These are phyloP conservation scores for Alternaria triticimaculans DNA, from an alignment of 2,329 filamentous ascomycete genomes.

Conservation along the genomic window DNA sequence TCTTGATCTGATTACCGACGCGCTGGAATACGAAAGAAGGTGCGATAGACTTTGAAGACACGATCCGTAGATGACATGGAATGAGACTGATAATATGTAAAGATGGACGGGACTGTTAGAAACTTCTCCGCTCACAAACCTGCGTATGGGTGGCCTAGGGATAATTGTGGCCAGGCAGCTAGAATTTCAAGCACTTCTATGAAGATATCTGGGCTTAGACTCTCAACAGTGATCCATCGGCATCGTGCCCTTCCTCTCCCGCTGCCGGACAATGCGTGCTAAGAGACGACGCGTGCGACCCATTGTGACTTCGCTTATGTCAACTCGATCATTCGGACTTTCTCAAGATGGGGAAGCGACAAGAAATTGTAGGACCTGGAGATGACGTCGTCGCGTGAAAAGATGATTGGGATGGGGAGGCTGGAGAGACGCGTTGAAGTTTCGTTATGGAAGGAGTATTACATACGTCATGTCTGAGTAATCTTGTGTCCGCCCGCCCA, in stretches of 20 bases:
- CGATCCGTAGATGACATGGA: background rate
- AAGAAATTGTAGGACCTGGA: background rate
- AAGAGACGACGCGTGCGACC: background rate
- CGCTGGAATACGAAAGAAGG: background rate
- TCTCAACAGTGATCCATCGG: background rate
- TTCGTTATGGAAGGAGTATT: background rate
- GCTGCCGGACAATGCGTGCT: background rate
- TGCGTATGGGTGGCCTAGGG: background rate
- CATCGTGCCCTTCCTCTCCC: background rate
- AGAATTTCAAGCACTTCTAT: background rate
- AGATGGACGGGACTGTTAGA: background rate
- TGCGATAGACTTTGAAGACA: background rate
- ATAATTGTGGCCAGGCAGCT: background rate
- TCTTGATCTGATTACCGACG: background rate
- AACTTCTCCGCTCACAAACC: background rate
- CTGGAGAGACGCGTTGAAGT: background rate
- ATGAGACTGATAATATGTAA: background rate
- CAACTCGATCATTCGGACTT: background rate
- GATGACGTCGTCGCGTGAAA: background rate
- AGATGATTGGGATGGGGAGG: background rate
- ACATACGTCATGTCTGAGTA: background rate
- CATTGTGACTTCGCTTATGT: background rate
- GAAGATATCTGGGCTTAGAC: background rate
- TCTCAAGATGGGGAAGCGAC: background rate
- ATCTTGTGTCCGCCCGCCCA: background rate